Evolutionary conservation across 495 filamentous ascomycete genomes (phyloP).

Genomic region (Penicillium lagena): DNA sequence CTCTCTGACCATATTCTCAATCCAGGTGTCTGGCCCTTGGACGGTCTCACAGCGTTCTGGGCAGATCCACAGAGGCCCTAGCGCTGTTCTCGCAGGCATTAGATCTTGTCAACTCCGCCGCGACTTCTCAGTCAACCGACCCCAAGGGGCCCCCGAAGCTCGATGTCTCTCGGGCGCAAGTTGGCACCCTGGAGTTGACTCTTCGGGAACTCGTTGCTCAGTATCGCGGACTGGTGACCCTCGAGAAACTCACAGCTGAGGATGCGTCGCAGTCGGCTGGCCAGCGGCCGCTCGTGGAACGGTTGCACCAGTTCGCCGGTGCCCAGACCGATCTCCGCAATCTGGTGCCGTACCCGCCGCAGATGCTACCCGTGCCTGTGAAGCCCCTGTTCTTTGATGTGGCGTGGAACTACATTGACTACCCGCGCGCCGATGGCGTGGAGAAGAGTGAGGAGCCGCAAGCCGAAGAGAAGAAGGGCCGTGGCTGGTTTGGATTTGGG

Average conservation of each 20-base stretch:
- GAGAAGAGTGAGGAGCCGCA: constrained; percentile 16
- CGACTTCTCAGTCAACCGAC: constrained; percentile 24
- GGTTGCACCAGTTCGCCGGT: constrained; percentile 65
- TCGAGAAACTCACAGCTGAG: constrained; percentile 50
- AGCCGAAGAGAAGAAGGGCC: constrained; percentile 51
- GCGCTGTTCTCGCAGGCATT: constrained; percentile 70
- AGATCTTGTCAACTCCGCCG: constrained; percentile 37
- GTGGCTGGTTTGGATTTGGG: constrained; percentile 88
- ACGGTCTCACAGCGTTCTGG: constrained; percentile 71
- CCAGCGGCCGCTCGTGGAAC: constrained; percentile 57
- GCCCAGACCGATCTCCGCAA: constrained; percentile 64
- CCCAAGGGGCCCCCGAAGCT: constrained; percentile 44
- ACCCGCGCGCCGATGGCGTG: constrained; percentile 52
- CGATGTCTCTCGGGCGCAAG: constrained; percentile 51
- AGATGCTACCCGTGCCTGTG: constrained; percentile 75
- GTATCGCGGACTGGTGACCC: constrained; percentile 74
- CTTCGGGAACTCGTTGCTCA: constrained; percentile 65
- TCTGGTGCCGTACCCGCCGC: constrained; percentile 81
- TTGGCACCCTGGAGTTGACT: constrained; percentile 48
- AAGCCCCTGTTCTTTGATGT: constrained; percentile 96
- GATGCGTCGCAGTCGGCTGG: constrained; percentile 17
- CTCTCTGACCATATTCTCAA: constrained; percentile 1
- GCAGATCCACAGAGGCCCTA: constrained; percentile 72
- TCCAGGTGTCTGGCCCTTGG: constrained; percentile 77
- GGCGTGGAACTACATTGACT: constrained; percentile 96